Evolutionary conservation across 139 green algal genomes (phyloP).

Genomic region (Eudorina sp.): DNA sequence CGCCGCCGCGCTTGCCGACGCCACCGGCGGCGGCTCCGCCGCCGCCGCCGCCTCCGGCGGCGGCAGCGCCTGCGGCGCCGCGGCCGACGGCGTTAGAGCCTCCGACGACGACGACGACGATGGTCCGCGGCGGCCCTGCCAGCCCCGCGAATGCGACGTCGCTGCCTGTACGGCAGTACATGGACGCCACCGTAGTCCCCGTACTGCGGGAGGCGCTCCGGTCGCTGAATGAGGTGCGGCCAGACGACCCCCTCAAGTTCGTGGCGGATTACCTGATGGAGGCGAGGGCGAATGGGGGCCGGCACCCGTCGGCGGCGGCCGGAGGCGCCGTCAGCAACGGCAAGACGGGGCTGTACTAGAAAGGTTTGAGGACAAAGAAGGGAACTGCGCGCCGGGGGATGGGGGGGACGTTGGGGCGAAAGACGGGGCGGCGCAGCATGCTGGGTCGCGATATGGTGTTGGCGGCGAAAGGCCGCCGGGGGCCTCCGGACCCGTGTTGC

Average conservation of each 20-base stretch:
- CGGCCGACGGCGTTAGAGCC: background rate
- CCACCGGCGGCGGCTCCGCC: background rate
- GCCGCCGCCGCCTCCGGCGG: background rate
- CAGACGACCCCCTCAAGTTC: conserved; percentile 73
- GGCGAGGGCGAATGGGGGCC: conserved; percentile 16
- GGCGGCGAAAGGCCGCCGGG: no score
- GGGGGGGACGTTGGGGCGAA: no score
- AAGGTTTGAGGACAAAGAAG: no score
- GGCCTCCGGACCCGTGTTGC: no score
- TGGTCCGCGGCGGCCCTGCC: background rate
- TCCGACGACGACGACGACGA: background rate
- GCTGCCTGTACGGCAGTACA: conserved; percentile 71
- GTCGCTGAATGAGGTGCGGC: conserved; percentile 66
- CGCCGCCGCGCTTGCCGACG: background rate
- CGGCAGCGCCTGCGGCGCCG: background rate
- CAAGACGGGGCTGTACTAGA: no score
- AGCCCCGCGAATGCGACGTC: background rate
- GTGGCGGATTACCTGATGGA: conserved; percentile 70
- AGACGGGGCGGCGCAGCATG: no score
- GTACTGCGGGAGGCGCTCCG: conserved; percentile 71
- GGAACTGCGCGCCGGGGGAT: no score
- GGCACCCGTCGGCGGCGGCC: background rate
- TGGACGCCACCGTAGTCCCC: conserved; percentile 72
- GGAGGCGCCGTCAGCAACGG: background rate
- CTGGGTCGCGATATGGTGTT: no score